Evolutionary conservation across 371 early-diverging fungal genomes (phyloP), one percentile per base, ranked within the genome.

Genomic region (Saksenaea vasiformis): DNA sequence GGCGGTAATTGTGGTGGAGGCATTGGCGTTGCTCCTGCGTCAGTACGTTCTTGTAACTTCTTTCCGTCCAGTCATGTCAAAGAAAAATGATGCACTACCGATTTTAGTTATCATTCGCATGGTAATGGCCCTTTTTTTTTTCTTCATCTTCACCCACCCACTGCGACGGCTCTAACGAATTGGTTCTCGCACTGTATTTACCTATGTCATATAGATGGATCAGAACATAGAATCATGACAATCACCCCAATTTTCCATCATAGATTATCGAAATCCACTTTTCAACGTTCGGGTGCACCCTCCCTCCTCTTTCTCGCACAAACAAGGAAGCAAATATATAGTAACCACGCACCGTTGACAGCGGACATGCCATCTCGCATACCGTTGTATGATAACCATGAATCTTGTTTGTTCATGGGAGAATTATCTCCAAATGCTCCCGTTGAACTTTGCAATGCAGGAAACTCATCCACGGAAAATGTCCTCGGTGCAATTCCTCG

Each of bases 391-490:
- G 47, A 43, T 43, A 43, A 24, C 34, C 26, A 44, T 34, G 34
- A 34, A 44, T 60, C 47, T 41, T 24, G 19, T 15, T 44, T 44
- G 60, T 14, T 60, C 28, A 35, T 31, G 15, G 22, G 17, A 34
- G 9, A 47, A 34, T 60, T 24, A 41, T n/a, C 34, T 27, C 34
- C 27, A 22, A 47, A n/a, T 19, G 54, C 44, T 35, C 38, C 51
- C 4, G 58, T 41, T 2, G 62, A 68, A 66, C 77, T 77, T 64
- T 72, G 64, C 54, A 81, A 60, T 38, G 82, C 82, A 58, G 82
- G 82, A 58, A 81, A 81, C 34, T 81, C 82, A 54, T 81, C 82
- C 67, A 78, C 76, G 9, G 79, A 74, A 62, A 78, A 81, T n/a
- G 82, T 71, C 68, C 79, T 68, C 63, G 75, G 79, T 64, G 68